Percentiles rank a stretch among this genome's conserved stretches.
Evolutionary conservation across 2,329 filamentous ascomycete genomes (phyloP).

Genomic region (Sclerotinia glacialis): DNA sequence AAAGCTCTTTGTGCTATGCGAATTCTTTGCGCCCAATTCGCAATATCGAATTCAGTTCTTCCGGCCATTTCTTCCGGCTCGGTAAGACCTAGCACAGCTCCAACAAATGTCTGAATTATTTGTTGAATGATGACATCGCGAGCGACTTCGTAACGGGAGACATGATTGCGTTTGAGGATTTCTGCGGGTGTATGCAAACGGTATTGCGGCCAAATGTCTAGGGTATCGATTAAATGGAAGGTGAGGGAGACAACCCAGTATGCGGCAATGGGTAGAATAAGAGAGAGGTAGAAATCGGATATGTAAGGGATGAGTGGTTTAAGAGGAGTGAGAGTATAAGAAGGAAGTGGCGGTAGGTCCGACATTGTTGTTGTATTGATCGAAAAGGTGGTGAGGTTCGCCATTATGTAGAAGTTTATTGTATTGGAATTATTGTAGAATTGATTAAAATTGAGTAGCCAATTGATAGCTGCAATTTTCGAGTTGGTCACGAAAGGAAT

Average conservation of each 20-base stretch:
- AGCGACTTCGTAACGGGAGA: conserved; percentile 78
- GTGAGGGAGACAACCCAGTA: conserved; percentile 87
- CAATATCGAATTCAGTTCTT: conserved; percentile 79
- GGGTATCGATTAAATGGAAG: conserved; percentile 78
- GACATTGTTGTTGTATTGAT: conserved; percentile 43
- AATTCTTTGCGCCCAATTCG: conserved; percentile 83
- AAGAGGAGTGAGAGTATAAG: conserved; percentile 70
- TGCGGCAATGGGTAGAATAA: conserved; percentile 72
- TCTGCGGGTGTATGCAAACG: conserved; percentile 93
- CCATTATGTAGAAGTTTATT: conserved; percentile 38
- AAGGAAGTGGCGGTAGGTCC: conserved; percentile 79
- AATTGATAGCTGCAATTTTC: conserved; percentile 34
- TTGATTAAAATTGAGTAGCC: neutral
- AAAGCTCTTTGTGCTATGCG: conserved; percentile 76
- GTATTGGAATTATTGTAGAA: conserved; percentile 4
- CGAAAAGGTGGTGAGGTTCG: conserved; percentile 48
- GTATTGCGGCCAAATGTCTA: conserved; percentile 85
- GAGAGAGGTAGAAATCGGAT: conserved; percentile 75
- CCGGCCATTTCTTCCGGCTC: conserved; percentile 74
- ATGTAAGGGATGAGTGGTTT: conserved; percentile 73
- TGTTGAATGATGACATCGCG: conserved; percentile 92
- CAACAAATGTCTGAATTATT: conserved; percentile 76
- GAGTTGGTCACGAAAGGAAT: conserved; percentile 39
- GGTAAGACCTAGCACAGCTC: conserved; percentile 63
- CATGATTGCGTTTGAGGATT: conserved; percentile 85